Percentiles rank a stretch among this genome's conserved stretches.
Evolutionary conservation across 192 early-diverging fungal species (phyloP).

Genomic region (Coemansia reversa): DNA sequence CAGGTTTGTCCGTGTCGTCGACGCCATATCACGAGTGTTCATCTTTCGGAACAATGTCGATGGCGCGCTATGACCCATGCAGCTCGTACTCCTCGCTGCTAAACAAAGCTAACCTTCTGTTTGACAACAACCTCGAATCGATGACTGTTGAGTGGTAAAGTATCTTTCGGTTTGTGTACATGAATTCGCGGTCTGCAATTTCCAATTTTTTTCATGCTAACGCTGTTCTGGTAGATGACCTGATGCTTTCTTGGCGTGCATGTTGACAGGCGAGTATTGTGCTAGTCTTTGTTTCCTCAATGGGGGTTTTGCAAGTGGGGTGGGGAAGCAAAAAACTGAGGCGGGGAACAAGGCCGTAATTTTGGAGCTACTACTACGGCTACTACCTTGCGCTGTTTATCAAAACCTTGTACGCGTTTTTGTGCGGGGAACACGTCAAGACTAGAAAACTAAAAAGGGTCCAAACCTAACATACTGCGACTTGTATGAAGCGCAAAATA

Average conservation of each 20-base stretch:
- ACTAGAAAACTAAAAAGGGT: not conserved
- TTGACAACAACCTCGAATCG: slow-evolving; percentile 65
- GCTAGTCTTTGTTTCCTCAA: not conserved
- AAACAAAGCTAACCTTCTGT: slow-evolving; percentile 73
- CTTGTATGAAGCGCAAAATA: not conserved
- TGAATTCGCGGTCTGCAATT: not conserved
- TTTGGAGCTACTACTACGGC: not conserved
- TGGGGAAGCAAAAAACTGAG: not conserved
- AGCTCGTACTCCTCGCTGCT: slow-evolving; percentile 63
- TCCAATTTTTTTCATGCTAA: not conserved
- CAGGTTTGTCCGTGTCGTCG: slow-evolving; percentile 9
- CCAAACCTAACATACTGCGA: not conserved
- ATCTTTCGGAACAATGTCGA: slow-evolving; percentile 20
- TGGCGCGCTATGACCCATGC: slow-evolving; percentile 55
- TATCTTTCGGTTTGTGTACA: slow-evolving; percentile 4
- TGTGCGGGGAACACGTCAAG: not conserved
- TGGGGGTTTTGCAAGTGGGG: not conserved
- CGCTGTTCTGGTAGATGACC: not conserved
- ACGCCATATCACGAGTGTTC: slow-evolving; percentile 22
- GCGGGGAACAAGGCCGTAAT: not conserved
- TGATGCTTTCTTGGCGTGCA: not conserved
- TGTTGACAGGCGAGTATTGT: not conserved
- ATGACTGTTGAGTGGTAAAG: slow-evolving; percentile 66
- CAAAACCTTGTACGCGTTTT: not conserved
- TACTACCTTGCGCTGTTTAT: not conserved